Evolutionary conservation across 2,329 filamentous ascomycete species (phyloP).

Genomic region (Fusarium burgessii): DNA sequence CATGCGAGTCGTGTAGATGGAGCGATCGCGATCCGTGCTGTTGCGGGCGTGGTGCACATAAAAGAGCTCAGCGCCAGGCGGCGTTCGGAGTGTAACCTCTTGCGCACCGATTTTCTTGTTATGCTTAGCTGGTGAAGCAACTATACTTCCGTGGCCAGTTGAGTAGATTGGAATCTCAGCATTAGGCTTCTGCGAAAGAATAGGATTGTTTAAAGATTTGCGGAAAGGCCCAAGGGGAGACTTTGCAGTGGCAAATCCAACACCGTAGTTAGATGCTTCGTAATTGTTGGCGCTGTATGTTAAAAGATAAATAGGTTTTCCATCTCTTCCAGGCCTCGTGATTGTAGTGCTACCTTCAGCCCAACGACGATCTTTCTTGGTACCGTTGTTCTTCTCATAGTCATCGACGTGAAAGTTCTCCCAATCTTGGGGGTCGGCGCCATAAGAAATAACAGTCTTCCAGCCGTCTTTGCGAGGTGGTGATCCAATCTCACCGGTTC

Average conservation of each 20-base stretch:
- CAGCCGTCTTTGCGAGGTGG: slow-evolving; percentile 53
- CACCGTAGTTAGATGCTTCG: slow-evolving; percentile 54
- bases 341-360: slow-evolving; percentile 53
- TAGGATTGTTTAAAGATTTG: slow-evolving; percentile 50
- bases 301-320: slow-evolving; percentile 46
- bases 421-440: slow-evolving; percentile 51
- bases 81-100: slow-evolving; percentile 49
- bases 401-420: slow-evolving; percentile 53
- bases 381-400: slow-evolving; percentile 50
- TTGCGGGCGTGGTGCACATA: slow-evolving; percentile 53
- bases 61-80: slow-evolving; percentile 50
- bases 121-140: slow-evolving; percentile 47
- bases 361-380: slow-evolving; percentile 53
- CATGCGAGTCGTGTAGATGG: slow-evolving; percentile 52
- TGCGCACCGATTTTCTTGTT: slow-evolving; percentile 44
- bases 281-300: slow-evolving; percentile 50
- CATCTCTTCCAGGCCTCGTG: slow-evolving; percentile 34
- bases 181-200: slow-evolving; percentile 49
- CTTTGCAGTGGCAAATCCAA: slow-evolving; percentile 50
- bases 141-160: slow-evolving; percentile 52
- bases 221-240: slow-evolving; percentile 51
- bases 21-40: slow-evolving; percentile 43
- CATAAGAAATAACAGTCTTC: slow-evolving; percentile 53
- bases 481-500: slow-evolving; percentile 50
- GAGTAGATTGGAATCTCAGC: slow-evolving; percentile 49